These are phyloP conservation scores for Aspergillus leporis DNA, from an alignment of 495 filamentous ascomycete species.

Conservation along the genomic window DNA sequence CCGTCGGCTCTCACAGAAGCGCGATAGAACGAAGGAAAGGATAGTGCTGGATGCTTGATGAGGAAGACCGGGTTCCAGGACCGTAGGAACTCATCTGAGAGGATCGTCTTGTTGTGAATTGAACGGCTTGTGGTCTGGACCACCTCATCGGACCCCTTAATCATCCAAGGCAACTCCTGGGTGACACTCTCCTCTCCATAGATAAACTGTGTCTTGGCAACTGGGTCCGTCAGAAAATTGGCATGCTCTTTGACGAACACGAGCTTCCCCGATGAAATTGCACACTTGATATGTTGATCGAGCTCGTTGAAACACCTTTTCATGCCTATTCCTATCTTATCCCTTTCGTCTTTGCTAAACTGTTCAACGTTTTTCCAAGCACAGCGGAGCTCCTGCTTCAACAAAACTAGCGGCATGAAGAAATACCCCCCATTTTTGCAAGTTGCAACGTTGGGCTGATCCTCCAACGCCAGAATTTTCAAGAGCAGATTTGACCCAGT, in stretches of 20 bases:
- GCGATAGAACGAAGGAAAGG: conserved; percentile 7
- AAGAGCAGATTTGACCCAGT: conserved; percentile 6
- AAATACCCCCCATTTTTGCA: not conserved
- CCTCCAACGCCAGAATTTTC: not conserved
- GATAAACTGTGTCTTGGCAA: conserved; percentile 1
- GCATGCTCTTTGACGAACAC: conserved; percentile 6
- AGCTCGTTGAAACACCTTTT: not conserved
- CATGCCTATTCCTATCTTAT: not conserved
- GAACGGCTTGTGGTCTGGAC: not conserved
- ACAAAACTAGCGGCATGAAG: not conserved
- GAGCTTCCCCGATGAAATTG: not conserved
- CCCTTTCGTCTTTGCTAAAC: not conserved
- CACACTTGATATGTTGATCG: not conserved
- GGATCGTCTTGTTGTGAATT: not conserved
- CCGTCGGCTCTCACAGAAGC: not conserved
- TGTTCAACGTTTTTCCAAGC: not conserved
- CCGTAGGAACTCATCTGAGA: conserved; percentile 6
- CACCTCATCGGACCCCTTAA: not conserved
- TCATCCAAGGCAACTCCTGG: not conserved
- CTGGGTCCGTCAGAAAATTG: not conserved
- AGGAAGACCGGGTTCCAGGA: not conserved
- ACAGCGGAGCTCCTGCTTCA: not conserved
- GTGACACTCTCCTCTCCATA: not conserved
- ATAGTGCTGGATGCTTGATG: not conserved
- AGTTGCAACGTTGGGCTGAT: not conserved